phyloP scores from a whole-genome alignment of 2,329 filamentous ascomycete species.

The Mycogone perniciosa region DNA sequence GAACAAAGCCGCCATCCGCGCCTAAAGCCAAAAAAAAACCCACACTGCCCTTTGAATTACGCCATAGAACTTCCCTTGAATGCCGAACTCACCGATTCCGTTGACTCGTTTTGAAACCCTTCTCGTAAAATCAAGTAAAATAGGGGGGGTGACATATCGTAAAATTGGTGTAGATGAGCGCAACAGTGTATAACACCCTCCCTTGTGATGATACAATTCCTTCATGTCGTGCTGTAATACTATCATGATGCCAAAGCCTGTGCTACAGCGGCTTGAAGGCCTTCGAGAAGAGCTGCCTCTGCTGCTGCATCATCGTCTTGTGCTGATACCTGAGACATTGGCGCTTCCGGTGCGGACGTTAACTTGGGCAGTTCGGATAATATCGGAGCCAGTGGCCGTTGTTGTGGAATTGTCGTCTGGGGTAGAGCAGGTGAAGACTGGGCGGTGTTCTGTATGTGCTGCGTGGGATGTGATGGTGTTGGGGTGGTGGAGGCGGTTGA shows the following conservation, averaged over 20 bases:
- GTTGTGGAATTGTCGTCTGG: conserved; percentile 13
- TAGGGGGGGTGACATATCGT: not conserved
- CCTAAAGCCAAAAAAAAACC: not conserved
- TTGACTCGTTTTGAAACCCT: not conserved
- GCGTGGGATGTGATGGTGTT: conserved; percentile 9
- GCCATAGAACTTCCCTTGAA: not conserved
- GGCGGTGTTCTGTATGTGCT: conserved; percentile 1
- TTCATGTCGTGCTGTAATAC: not conserved
- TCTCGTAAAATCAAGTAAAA: not conserved
- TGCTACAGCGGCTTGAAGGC: conserved; percentile 30
- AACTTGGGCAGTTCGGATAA: conserved; percentile 6
- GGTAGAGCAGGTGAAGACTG: conserved; percentile 12
- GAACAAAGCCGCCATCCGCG: too few species aligned
- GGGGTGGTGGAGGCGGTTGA: conserved; percentile 4
- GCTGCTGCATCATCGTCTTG: conserved; percentile 28
- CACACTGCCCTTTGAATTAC: not conserved
- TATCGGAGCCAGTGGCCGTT: conserved; percentile 9
- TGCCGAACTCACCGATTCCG: too few species aligned
- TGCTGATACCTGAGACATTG: conserved; percentile 18
- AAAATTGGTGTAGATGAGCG: not conserved
- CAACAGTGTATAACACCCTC: not conserved
- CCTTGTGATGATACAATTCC: not conserved
- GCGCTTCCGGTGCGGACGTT: conserved; percentile 19
- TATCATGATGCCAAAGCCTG: conserved; percentile 16
- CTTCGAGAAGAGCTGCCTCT: conserved; percentile 29